Evolutionary conservation across 805 yeast species (phyloP).

Genomic region (Candida tallmaniae): DNA sequence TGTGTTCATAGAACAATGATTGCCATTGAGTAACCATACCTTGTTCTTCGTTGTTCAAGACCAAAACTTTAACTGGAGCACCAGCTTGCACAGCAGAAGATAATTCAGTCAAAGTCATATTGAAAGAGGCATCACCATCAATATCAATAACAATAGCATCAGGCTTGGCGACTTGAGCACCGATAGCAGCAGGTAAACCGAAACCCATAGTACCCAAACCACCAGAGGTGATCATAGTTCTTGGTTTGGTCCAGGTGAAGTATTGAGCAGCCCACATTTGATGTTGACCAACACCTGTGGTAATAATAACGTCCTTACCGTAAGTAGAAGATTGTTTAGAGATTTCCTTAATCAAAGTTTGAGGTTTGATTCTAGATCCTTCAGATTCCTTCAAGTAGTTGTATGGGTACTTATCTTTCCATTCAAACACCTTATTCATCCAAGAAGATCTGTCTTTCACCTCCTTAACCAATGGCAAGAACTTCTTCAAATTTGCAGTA

Average conservation of each 20-base stretch:
- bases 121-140: conserved; percentile 99
- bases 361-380: conserved; percentile 83
- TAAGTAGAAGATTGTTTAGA: conserved; percentile 62
- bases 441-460: conserved; percentile 74
- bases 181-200: conserved; percentile 97
- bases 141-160: conserved; percentile 93
- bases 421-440: conserved; percentile 66
- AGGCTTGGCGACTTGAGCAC: conserved; percentile 95
- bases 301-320: conserved; percentile 74
- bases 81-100: conserved; percentile 91
- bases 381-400: conserved; percentile 76
- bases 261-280: conserved; percentile 99
- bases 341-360: conserved; percentile 78
- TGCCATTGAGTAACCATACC: conserved; percentile 99
- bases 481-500: conserved; percentile 63
- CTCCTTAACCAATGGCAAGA: conserved; percentile 64
- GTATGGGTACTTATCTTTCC: conserved; percentile 89
- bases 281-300: conserved; percentile 99
- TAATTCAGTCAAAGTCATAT: conserved; percentile 93
- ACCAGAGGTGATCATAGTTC: conserved; percentile 96
- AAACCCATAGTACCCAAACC: conserved; percentile 99
- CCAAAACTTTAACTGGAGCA: conserved; percentile 84
- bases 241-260: conserved; percentile 89
- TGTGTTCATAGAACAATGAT: conserved; percentile 91
- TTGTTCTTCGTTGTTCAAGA: conserved; percentile 96